A percentile compares a stretch with the other conserved stretches of the same genome.
phyloP scores from a whole-genome alignment of 148 eudicot species.

The Camellia sinensis region DNA sequence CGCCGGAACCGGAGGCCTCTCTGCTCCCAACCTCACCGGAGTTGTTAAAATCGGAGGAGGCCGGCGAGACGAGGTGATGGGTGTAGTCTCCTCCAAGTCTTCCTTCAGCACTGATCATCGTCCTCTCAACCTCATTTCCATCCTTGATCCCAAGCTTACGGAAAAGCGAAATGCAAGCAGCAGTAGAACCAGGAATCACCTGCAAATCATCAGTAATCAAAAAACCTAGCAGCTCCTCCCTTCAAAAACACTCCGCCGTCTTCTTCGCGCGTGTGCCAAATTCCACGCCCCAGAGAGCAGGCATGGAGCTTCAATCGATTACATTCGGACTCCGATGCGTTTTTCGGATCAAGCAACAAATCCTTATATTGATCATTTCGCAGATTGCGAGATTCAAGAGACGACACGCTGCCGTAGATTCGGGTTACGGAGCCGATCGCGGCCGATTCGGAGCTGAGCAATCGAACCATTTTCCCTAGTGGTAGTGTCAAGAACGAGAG shows the following conservation, averaged over 20 bases:
- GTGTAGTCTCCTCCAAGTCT: too few species aligned
- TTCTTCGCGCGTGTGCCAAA: neutral
- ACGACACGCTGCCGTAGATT: neutral
- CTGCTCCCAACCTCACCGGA: too few species aligned
- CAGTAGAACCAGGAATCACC: conserved; percentile 4
- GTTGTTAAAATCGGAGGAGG: too few species aligned
- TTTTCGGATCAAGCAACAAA: neutral
- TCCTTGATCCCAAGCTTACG: neutral
- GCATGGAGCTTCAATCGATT: neutral
- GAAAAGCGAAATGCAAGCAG: neutral
- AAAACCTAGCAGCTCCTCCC: neutral
- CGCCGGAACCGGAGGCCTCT: too few species aligned
- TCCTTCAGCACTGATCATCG: too few species aligned
- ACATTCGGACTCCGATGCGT: neutral
- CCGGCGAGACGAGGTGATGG: too few species aligned
- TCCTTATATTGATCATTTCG: neutral
- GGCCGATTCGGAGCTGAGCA: neutral
- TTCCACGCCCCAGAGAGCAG: neutral
- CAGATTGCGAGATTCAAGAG: neutral
- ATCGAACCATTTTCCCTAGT: neutral
- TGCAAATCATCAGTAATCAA: conserved; percentile 11
- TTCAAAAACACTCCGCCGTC: neutral
- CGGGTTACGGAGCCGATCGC: neutral
- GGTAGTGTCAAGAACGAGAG: conserved; percentile 8
- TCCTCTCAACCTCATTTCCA: conserved; percentile 1